phyloP scores from a whole-genome alignment of 352 stramenopile species.

The Pythium dissotocum region DNA sequence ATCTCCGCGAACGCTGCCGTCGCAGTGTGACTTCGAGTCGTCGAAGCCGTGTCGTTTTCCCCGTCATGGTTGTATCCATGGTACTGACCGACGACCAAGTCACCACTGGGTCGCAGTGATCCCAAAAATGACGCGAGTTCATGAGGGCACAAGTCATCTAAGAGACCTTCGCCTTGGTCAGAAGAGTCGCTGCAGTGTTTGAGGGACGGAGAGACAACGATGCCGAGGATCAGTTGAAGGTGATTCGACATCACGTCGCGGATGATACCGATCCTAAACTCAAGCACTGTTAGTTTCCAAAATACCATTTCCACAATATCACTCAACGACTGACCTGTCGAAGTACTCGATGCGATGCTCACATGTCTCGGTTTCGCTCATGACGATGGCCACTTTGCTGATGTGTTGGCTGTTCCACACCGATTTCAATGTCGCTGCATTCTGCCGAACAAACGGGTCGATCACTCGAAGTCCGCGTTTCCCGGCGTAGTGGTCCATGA shows the following conservation, averaged over 20 bases:
- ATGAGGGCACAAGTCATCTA: neutral
- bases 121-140: constrained; percentile 14
- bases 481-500: constrained; percentile 89
- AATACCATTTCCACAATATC: neutral
- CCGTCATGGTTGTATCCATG: constrained; percentile 12
- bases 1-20: constrained; percentile 20
- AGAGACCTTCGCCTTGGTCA: neutral
- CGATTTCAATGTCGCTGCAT: constrained; percentile 34
- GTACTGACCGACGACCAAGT: constrained; percentile 23
- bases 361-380: constrained; percentile 71
- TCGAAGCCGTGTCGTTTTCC: neutral
- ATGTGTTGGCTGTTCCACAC: constrained; percentile 39
- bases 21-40: constrained; percentile 9
- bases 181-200: constrained; percentile 4
- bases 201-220: constrained; percentile 40
- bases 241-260: constrained; percentile 86
- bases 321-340: constrained; percentile 36
- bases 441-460: constrained; percentile 49
- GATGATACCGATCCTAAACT: constrained; percentile 60
- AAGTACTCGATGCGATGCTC: constrained; percentile 68
- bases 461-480: constrained; percentile 69
- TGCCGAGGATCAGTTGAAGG: constrained; percentile 58
- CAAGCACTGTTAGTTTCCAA: neutral
- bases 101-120: neutral
- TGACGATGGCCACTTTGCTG: constrained; percentile 41